These are phyloP conservation scores for Skeletonema menzelii DNA, from an alignment of 108 stramenopile species.

Conservation along the genomic window DNA sequence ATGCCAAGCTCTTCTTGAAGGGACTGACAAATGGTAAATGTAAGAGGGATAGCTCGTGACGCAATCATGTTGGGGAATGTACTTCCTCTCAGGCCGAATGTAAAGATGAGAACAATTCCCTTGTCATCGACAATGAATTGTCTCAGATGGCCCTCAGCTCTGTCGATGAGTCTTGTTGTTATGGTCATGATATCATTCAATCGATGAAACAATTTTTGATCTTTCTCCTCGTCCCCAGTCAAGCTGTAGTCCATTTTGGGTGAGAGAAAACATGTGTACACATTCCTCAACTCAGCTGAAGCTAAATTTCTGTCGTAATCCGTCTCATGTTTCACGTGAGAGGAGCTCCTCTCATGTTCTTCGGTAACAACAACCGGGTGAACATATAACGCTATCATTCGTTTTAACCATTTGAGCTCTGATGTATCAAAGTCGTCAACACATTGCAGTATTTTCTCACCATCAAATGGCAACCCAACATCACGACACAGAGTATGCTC, in stretches of 20 bases:
- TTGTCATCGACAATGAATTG: constrained; percentile 86
- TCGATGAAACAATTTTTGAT: constrained; percentile 41
- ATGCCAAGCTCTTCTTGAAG: constrained; percentile 62
- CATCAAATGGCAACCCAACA: constrained; percentile 18
- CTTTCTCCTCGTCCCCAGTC: constrained; percentile 45
- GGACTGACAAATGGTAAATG: constrained; percentile 55
- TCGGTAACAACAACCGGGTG: constrained; percentile 77
- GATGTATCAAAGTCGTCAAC: constrained; percentile 43
- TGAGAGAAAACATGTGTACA: constrained; percentile 65
- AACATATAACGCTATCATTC: constrained; percentile 70
- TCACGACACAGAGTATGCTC: constrained; percentile 8
- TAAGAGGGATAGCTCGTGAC: constrained; percentile 61
- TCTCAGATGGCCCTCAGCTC: constrained; percentile 64
- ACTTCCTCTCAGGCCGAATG: constrained; percentile 76
- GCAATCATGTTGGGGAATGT: constrained; percentile 76
- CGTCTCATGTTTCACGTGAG: constrained; percentile 14
- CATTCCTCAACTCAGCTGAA: constrained; percentile 71
- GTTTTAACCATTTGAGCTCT: constrained; percentile 44
- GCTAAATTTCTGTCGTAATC: constrained; percentile 46
- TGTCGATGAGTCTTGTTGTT: constrained; percentile 49
- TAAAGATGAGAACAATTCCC: constrained; percentile 70
- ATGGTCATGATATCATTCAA: constrained; percentile 73
- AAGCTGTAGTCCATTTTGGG: constrained; percentile 47
- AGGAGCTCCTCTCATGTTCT: constrained; percentile 51
- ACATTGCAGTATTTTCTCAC: constrained; percentile 13